phyloP scores from a whole-genome alignment of 176 grass and related monocot species.

The Saccharum officinarum region DNA sequence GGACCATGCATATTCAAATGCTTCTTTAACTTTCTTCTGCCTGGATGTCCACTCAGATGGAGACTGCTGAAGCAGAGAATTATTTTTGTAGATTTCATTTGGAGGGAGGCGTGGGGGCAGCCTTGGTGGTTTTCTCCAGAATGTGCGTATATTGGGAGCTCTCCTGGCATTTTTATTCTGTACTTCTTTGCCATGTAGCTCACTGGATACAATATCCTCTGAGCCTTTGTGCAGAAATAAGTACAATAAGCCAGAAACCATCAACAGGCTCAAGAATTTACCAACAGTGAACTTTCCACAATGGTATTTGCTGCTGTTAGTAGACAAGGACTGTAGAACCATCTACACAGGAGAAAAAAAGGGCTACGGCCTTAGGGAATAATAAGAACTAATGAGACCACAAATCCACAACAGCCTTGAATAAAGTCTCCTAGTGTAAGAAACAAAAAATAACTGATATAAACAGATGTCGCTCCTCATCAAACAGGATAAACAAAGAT shows the following conservation, averaged over 20 bases:
- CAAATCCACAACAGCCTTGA: neutral
- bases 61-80: constrained; percentile 42
- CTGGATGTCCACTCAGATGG: constrained; percentile 56
- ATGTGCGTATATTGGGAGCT: constrained; percentile 46
- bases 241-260: constrained; percentile 72
- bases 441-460: neutral
- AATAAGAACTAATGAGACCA: constrained; percentile 1
- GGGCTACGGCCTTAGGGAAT: neutral
- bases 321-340: constrained; percentile 47
- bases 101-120: constrained; percentile 76
- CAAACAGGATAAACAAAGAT: neutral
- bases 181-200: constrained; percentile 45
- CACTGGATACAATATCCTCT: constrained; percentile 40
- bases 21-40: constrained; percentile 92
- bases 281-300: constrained; percentile 79
- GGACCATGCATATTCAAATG: constrained; percentile 93
- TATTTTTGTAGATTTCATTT: constrained; percentile 70
- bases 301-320: constrained; percentile 44
- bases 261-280: constrained; percentile 81
- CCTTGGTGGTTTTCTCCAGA: constrained; percentile 85
- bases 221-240: constrained; percentile 62
- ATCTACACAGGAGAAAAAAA: constrained; percentile 51
- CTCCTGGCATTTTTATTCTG: constrained; percentile 35
- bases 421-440: constrained; percentile 6
- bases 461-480: neutral